A percentile compares a stretch with the other conserved stretches of the same genome.
Evolutionary conservation across 495 filamentous ascomycete species (phyloP).

Genomic region (Daldinia concentrica): DNA sequence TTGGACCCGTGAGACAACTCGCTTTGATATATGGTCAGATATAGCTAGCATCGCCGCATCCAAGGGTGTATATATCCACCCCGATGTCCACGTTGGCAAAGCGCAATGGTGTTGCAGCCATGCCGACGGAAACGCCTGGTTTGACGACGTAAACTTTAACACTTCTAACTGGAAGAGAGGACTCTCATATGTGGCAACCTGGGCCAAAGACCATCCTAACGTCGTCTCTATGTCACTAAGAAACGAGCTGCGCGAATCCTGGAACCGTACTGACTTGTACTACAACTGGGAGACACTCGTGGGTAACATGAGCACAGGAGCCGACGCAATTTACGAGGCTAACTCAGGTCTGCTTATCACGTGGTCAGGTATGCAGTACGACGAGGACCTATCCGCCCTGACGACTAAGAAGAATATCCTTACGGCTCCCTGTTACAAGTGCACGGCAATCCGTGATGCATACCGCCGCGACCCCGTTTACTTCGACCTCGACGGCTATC

Average conservation of each 20-base stretch:
- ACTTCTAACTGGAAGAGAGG: conserved; percentile 61
- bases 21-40: conserved; percentile 53
- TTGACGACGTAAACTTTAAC: conserved; percentile 63
- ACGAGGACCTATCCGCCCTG: conserved; percentile 59
- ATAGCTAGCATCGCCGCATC: conserved; percentile 55
- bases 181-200: conserved; percentile 59
- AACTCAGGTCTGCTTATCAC: conserved; percentile 64
- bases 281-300: conserved; percentile 65
- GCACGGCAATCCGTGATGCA: conserved; percentile 53
- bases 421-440: conserved; percentile 56
- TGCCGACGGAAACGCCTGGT: conserved; percentile 66
- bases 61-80: conserved; percentile 62
- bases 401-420: conserved; percentile 52
- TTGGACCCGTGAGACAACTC: conserved; percentile 56
- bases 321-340: conserved; percentile 56
- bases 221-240: conserved; percentile 61
- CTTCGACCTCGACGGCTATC: conserved; percentile 43
- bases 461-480: conserved; percentile 41
- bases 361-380: conserved; percentile 65
- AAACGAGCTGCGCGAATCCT: conserved; percentile 61
- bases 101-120: conserved; percentile 65
- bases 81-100: conserved; percentile 67
- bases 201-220: conserved; percentile 56
- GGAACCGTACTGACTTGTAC: conserved; percentile 44
- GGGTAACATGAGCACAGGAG: conserved; percentile 58